phyloP scores from a whole-genome alignment of 768 basidiomycete genomes.

The Rubroboletus pulcherrimus region DNA sequence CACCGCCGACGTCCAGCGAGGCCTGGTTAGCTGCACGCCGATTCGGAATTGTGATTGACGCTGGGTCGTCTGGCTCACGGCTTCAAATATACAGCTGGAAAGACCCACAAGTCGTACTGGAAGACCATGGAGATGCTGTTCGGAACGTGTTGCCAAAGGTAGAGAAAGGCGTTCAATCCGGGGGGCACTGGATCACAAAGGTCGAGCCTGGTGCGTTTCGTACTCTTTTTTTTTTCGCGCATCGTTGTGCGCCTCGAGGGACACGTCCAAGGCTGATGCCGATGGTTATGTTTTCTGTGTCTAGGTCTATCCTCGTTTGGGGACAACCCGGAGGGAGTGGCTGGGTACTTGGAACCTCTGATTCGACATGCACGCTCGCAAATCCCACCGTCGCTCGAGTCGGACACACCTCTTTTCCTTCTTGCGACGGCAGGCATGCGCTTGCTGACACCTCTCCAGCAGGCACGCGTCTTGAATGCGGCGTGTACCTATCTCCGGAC shows the following conservation, averaged over 20 bases:
- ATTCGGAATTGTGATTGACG: conserved; percentile 96
- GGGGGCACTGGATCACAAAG: conserved; percentile 86
- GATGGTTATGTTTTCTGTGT: background rate
- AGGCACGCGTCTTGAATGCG: conserved; percentile 66
- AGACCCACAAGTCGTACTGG: conserved; percentile 63
- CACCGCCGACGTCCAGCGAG: conserved; percentile 66
- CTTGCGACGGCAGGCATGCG: conserved; percentile 99
- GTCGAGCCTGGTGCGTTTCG: conserved; percentile 82
- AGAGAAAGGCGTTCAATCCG: conserved; percentile 81
- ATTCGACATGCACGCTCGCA: conserved; percentile 76
- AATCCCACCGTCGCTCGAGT: conserved; percentile 82
- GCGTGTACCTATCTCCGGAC: conserved; percentile 73
- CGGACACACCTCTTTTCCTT: conserved; percentile 86
- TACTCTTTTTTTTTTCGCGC: too few species aligned
- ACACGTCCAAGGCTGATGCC: background rate
- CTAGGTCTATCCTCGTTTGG: conserved; percentile 86
- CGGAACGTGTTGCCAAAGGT: conserved; percentile 70
- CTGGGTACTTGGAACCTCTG: conserved; percentile 74
- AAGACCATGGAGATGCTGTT: conserved; percentile 47
- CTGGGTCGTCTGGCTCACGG: conserved; percentile 95
- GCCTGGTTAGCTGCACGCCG: conserved; percentile 76
- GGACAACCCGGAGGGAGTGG: conserved; percentile 64
- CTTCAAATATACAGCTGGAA: conserved; percentile 97
- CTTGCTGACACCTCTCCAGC: conserved; percentile 63
- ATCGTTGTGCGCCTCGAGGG: background rate